Evolutionary conservation across 495 filamentous ascomycete species (phyloP).

Genomic region (Glonium stellatum): DNA sequence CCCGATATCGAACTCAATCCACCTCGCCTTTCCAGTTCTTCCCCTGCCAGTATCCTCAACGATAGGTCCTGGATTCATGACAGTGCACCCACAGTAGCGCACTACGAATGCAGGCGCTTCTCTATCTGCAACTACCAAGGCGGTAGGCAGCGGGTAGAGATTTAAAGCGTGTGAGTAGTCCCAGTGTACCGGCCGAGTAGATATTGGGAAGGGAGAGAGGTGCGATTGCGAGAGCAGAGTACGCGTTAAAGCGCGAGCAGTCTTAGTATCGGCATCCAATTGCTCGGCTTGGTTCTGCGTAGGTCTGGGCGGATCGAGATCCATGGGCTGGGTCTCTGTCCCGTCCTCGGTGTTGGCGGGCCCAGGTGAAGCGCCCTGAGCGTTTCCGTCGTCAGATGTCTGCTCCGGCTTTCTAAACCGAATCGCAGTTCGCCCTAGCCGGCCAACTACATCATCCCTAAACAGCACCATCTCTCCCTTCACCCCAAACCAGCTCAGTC

Average conservation of each 20-base stretch:
- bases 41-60: constrained; percentile 51
- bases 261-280: constrained; percentile 44
- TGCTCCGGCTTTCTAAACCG: constrained; percentile 40
- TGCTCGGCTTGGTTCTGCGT: constrained; percentile 26
- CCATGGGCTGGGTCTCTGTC: constrained; percentile 25
- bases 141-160: constrained; percentile 82
- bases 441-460: constrained; percentile 73
- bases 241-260: constrained; percentile 79
- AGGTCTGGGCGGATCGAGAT: constrained; percentile 19
- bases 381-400: constrained; percentile 28
- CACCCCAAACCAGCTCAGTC: constrained; percentile 75
- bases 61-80: constrained; percentile 84
- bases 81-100: constrained; percentile 90
- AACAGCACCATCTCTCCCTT: constrained; percentile 78
- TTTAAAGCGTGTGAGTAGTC: constrained; percentile 67
- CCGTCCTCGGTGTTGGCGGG: constrained; percentile 8
- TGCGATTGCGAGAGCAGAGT: constrained; percentile 90
- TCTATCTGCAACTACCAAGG: constrained; percentile 72
- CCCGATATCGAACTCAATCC: constrained; percentile 77
- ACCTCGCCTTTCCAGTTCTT: constrained; percentile 47
- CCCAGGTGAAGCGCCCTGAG: neutral
- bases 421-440: constrained; percentile 68
- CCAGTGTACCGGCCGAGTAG: constrained; percentile 76
- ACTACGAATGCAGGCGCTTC: constrained; percentile 73
- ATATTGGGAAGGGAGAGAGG: constrained; percentile 74